Evolutionary conservation across 768 basidiomycete species (phyloP).

Genomic region (Pleurotus giganteus): DNA sequence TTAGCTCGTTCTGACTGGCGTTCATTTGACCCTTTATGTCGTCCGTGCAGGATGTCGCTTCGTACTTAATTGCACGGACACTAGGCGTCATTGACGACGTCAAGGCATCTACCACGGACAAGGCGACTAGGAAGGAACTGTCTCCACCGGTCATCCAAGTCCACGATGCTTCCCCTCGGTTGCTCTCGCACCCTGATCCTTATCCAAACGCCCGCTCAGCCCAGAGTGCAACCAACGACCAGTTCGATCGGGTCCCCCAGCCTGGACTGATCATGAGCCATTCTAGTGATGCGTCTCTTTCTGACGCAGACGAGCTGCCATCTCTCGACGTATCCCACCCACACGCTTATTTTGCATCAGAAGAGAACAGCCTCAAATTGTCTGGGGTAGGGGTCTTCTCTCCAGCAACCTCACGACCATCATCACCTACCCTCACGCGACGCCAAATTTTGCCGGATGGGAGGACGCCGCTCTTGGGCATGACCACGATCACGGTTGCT

Average conservation of each 20-base stretch:
- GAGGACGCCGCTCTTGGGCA: not conserved
- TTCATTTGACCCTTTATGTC: constrained; percentile 6
- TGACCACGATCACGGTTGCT: not conserved
- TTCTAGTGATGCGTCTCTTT: not conserved
- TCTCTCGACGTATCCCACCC: constrained; percentile 27
- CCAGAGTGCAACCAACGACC: not conserved
- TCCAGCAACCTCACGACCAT: constrained; percentile 62
- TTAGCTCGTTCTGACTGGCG: constrained; percentile 12
- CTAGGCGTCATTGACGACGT: constrained; percentile 75
- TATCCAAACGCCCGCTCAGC: constrained; percentile 16
- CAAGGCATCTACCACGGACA: constrained; percentile 71
- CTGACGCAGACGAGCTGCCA: constrained; percentile 11
- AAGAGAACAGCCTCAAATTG: constrained; percentile 48
- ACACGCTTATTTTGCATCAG: constrained; percentile 51
- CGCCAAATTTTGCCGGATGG: constrained; percentile 20
- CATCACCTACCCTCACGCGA: constrained; percentile 59
- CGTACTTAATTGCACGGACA: constrained; percentile 81
- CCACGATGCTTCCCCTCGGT: constrained; percentile 22
- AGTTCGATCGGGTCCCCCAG: constrained; percentile 7
- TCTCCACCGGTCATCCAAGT: constrained; percentile 32
- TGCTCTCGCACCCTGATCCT: constrained; percentile 24
- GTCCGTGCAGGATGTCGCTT: constrained; percentile 62
- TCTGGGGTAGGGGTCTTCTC: constrained; percentile 75
- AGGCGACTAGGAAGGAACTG: constrained; percentile 31
- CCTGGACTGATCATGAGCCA: not conserved